Base-by-base conservation (phyloP, 768 basidiomycete species). In the Phaeolepiota aurea region DNA sequence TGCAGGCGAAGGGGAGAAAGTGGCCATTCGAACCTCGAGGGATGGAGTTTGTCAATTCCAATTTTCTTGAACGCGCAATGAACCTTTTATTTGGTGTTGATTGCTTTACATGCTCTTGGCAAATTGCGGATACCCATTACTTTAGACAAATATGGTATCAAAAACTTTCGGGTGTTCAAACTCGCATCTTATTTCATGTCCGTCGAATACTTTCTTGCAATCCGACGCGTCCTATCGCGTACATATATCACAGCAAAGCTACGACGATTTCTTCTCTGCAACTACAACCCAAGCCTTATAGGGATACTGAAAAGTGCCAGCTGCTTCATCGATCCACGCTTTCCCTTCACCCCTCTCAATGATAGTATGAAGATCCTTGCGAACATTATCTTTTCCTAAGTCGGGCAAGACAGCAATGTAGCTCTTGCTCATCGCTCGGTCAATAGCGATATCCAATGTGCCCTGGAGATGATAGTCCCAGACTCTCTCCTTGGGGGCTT, bases 371-470 rank as follows among this genome's bases (percentile, higher is more conserved):
- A 90, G 54, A 34, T 76, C 68, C 7, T 62, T 48, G 16, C 60
- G 56, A 22, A 91, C 69, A 31, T 69, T 62, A 10, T 57, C 57
- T 58, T 74, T 82, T 50, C 78, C 72, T n/a, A 71, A 71, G 2
- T 71, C 72, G 2, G 71, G 61, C 23, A 83, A 65, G 15, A 82
- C 58, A 0, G 83, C 70, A 32, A 92, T 77, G 58, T 92, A 96
- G 48, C 87, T 91, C 65, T 94, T 96, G 61, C 80, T 89, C 43
- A 68, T 66, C 1, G 80, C 80, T 37, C 91, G 68, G 40, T 88
- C 68, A 25, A 87, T 61, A 4, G 72, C 77, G 14, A 65, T 64
- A 9, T 84, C 66, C 21, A 70, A 62, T 1, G 74, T 79, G 0
- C 74, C 68, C 4, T 66, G 64, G 9, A 84, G 56, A 4, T 58